Percentiles rank a stretch among this genome's conserved stretches.
Conservation (phyloP, 2,329 filamentous ascomycete species). For the Fusarium continuum region DNA sequence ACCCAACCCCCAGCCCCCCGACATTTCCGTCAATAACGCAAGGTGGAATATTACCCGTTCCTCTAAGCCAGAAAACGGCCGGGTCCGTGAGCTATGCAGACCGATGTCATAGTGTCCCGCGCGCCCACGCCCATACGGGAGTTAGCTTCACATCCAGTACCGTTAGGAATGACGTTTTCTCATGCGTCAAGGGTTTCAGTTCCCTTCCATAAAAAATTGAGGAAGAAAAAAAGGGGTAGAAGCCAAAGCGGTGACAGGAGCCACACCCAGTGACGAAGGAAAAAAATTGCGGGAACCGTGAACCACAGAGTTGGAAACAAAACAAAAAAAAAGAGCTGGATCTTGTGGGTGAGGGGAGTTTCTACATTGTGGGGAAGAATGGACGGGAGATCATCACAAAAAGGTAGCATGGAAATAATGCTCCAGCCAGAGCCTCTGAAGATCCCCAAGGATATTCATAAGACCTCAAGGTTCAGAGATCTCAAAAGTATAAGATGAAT, state of each 20-base stretch:
- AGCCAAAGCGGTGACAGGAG: slow-evolving; percentile 15
- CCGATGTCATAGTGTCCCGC: slow-evolving; percentile 34
- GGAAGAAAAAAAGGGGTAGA: no score
- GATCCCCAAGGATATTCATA: slow-evolving; percentile 1
- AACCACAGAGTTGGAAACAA: background rate
- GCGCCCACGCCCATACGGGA: slow-evolving; percentile 10
- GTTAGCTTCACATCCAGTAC: background rate
- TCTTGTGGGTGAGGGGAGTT: slow-evolving; percentile 21
- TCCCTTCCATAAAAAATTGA: background rate
- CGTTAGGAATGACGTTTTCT: slow-evolving; percentile 26
- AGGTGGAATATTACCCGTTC: background rate
- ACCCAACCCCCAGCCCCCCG: background rate
- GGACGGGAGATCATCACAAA: slow-evolving; percentile 38
- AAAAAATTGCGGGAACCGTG: background rate
- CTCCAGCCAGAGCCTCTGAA: slow-evolving; percentile 27
- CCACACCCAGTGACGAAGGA: background rate
- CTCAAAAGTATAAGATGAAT: background rate
- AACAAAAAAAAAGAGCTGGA: background rate
- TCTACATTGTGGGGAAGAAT: slow-evolving; percentile 25
- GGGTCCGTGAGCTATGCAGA: slow-evolving; percentile 13
- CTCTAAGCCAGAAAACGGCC: slow-evolving; percentile 1
- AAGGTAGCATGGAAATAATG: slow-evolving; percentile 8
- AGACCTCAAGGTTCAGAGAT: background rate
- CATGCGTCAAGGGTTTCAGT: slow-evolving; percentile 27
- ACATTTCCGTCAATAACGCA: background rate